A percentile compares a stretch with the other conserved stretches of the same genome.
These are phyloP conservation scores for Aspergillus novofumigatus DNA, from an alignment of 2,329 filamentous ascomycete species.

Conservation along the genomic window DNA sequence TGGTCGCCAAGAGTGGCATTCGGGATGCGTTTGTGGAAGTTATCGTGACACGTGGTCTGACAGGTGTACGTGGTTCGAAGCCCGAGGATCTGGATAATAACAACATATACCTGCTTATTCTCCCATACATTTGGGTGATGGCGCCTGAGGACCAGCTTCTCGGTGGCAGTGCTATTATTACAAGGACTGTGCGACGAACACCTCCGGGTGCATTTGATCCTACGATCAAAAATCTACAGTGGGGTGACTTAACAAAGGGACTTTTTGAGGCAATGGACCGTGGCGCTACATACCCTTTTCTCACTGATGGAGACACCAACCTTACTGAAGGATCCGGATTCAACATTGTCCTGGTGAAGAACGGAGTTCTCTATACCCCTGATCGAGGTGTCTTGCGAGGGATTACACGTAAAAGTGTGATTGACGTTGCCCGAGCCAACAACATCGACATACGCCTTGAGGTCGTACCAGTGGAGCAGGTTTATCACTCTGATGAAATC, in stretches of 20 bases:
- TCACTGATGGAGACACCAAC: too few species aligned
- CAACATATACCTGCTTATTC: too few species aligned
- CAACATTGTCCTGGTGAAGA: too few species aligned
- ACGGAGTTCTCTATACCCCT: slow-evolving; percentile 41
- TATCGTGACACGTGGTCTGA: slow-evolving; percentile 49
- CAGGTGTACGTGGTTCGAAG: slow-evolving; percentile 36
- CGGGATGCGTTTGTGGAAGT: slow-evolving; percentile 49
- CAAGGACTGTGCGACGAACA: slow-evolving; percentile 33
- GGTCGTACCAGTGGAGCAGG: too few species aligned
- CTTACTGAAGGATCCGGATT: too few species aligned
- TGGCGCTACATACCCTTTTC: slow-evolving; percentile 45
- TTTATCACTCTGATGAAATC: too few species aligned
- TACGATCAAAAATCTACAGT: slow-evolving; percentile 27
- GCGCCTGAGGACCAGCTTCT: too few species aligned
- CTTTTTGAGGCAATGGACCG: slow-evolving; percentile 47
- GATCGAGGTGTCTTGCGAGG: slow-evolving; percentile 47
- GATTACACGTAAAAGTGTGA: slow-evolving; percentile 47
- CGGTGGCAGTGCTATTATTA: too few species aligned
- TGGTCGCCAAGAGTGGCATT: slow-evolving; percentile 35
- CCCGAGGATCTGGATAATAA: slow-evolving; percentile 25
- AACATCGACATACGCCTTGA: slow-evolving; percentile 15
- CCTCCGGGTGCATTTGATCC: slow-evolving; percentile 48
- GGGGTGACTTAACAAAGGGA: slow-evolving; percentile 46
- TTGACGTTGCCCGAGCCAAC: slow-evolving; percentile 45
- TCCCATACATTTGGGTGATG: too few species aligned